Evolutionary conservation across 345 rosid genomes (phyloP).

Genomic region (Brassica cretica): DNA sequence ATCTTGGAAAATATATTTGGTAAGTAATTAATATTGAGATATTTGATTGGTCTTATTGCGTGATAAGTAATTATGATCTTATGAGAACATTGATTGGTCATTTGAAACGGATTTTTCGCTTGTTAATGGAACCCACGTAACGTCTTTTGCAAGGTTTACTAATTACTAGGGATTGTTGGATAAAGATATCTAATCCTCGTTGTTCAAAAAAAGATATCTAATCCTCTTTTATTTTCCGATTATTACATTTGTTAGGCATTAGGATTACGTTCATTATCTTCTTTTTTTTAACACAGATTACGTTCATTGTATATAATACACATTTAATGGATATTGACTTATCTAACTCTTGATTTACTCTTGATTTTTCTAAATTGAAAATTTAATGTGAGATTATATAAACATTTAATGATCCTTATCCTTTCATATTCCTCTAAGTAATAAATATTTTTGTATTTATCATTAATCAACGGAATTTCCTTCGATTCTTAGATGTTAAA

Average conservation of each 20-base stretch:
- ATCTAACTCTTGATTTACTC: neutral
- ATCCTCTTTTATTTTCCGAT: neutral
- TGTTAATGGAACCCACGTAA: neutral
- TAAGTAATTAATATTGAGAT: neutral
- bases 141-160: conserved; percentile 12
- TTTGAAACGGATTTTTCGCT: conserved; percentile 5
- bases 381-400: neutral
- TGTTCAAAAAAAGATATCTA: conserved; percentile 5
- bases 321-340: neutral
- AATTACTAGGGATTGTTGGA: conserved; percentile 11
- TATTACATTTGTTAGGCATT: neutral
- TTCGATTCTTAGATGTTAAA: neutral
- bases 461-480: neutral
- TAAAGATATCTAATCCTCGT: conserved; percentile 8
- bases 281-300: neutral
- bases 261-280: neutral
- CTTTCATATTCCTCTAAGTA: neutral
- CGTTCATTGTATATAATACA: neutral
- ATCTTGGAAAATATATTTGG: conserved; percentile 6
- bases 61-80: neutral
- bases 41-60: conserved; percentile 7
- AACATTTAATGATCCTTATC: neutral
- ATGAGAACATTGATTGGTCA: conserved; percentile 22
- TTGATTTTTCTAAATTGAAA: neutral
- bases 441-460: too few relatives aligned